A percentile compares a stretch with the other conserved stretches of the same genome.
Conservation (phyloP, 192 early-diverging fungal species). For the Gamsiella multidivaricata region DNA sequence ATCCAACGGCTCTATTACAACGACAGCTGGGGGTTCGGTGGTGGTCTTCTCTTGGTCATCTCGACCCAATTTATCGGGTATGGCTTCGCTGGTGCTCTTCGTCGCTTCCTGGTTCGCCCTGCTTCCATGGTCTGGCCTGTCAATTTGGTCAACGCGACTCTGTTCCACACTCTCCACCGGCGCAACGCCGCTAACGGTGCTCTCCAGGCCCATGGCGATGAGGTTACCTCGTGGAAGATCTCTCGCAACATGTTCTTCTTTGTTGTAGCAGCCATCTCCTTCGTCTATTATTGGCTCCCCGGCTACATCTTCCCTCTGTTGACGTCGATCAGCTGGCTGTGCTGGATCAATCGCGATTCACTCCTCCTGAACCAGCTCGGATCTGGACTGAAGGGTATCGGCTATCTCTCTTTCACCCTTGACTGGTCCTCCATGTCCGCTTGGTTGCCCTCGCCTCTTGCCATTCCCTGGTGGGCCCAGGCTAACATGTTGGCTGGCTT, state of each 20-base stretch:
- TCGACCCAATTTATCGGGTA: slow-evolving; percentile 75
- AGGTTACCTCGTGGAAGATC: slow-evolving; percentile 50
- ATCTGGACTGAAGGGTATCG: slow-evolving; percentile 71
- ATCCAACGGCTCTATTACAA: slow-evolving; percentile 77
- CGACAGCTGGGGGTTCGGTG: slow-evolving; percentile 71
- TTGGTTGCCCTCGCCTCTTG: slow-evolving; percentile 69
- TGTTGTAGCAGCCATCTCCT: slow-evolving; percentile 53
- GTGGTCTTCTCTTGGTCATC: slow-evolving; percentile 73
- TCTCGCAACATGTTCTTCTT: slow-evolving; percentile 65
- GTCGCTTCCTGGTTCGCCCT: slow-evolving; percentile 88
- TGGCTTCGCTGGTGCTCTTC: slow-evolving; percentile 70
- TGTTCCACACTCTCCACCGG: slow-evolving; percentile 85
- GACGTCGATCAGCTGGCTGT: slow-evolving; percentile 66
- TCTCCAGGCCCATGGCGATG: slow-evolving; percentile 13
- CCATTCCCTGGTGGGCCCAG: slow-evolving; percentile 77
- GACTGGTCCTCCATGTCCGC: slow-evolving; percentile 75
- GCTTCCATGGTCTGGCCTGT: slow-evolving; percentile 91
- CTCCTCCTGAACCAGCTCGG: slow-evolving; percentile 62
- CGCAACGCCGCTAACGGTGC: slow-evolving; percentile 47
- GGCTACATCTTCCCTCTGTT: slow-evolving; percentile 73
- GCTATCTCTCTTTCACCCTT: slow-evolving; percentile 74
- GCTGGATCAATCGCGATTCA: slow-evolving; percentile 64
- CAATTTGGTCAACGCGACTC: slow-evolving; percentile 76
- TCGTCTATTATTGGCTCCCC: slow-evolving; percentile 65
- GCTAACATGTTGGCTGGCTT: slow-evolving; percentile 80